A percentile compares a stretch with the other conserved stretches of the same genome.
These are phyloP conservation scores for Linaria vulgaris DNA, from an alignment of 257 asterid species.

Conservation along the genomic window DNA sequence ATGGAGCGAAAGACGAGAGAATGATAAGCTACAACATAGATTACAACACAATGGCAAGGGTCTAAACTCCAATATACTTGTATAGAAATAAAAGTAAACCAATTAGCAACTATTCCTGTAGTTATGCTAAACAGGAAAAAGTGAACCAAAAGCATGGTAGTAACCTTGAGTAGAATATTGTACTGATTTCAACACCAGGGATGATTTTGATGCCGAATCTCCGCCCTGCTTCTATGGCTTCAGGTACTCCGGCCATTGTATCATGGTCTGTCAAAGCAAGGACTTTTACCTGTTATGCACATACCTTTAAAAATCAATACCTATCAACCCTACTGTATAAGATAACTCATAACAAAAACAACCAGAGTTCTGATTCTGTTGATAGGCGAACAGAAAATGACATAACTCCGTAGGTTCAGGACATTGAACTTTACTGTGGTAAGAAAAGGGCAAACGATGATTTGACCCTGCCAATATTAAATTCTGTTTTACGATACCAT, in stretches of 20 bases:
- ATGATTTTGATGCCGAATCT: slow-evolving; percentile 87
- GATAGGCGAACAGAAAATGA: neutral
- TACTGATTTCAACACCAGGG: slow-evolving; percentile 95
- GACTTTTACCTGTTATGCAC: slow-evolving; percentile 87
- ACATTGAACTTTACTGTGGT: neutral
- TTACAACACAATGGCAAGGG: slow-evolving; percentile 8
- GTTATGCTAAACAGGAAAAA: neutral
- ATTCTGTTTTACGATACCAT: too few species aligned
- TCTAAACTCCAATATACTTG: neutral
- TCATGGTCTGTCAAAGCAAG: slow-evolving; percentile 96
- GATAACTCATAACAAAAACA: neutral
- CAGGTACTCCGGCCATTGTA: slow-evolving; percentile 88
- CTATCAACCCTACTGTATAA: neutral
- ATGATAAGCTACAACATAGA: neutral
- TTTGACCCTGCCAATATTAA: too few species aligned
- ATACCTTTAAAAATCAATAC: slow-evolving; percentile 29
- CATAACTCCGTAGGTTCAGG: neutral
- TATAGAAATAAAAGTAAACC: slow-evolving; percentile 5
- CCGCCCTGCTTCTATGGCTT: slow-evolving; percentile 89
- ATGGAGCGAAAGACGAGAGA: neutral
- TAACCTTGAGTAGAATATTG: slow-evolving; percentile 82
- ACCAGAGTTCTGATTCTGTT: slow-evolving; percentile 6
- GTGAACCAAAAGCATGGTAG: neutral
- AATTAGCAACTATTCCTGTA: too few species aligned
- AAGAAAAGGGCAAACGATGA: neutral